Conservation (phyloP, 805 yeast genomes). For the Yarrowia bubula region DNA sequence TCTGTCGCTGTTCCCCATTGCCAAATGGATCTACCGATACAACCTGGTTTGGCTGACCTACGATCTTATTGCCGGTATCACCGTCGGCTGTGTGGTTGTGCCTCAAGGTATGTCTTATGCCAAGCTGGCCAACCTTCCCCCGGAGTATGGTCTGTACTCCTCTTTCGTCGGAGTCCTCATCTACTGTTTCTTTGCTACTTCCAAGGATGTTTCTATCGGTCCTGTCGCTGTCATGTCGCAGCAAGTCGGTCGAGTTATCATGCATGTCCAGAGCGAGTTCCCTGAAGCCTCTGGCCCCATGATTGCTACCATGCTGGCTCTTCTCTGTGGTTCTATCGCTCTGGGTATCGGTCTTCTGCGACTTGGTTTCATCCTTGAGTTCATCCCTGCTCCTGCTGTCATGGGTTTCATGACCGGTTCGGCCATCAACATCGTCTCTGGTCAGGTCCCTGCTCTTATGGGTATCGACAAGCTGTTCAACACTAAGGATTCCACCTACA, state of each 20-base stretch:
- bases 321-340: conserved; percentile 83
- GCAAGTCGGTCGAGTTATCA: conserved; percentile 76
- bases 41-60: conserved; percentile 74
- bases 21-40: conserved; percentile 82
- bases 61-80: conserved; percentile 86
- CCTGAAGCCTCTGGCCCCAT: conserved; percentile 53
- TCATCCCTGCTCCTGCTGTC: conserved; percentile 87
- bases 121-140: conserved; percentile 70
- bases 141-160: conserved; percentile 87
- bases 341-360: conserved; percentile 78
- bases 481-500: conserved; percentile 69
- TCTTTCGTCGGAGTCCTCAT: conserved; percentile 87
- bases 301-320: conserved; percentile 76
- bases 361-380: conserved; percentile 83
- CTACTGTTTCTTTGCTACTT: conserved; percentile 88
- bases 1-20: conserved; percentile 70
- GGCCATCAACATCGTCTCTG: conserved; percentile 74
- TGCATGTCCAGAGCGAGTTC: conserved; percentile 55
- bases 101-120: conserved; percentile 98
- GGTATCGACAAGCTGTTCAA: conserved; percentile 65
- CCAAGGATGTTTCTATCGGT: conserved; percentile 93
- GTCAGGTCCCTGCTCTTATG: conserved; percentile 85
- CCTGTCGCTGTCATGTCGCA: conserved; percentile 96
- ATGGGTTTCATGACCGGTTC: conserved; percentile 95
- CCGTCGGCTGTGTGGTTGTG: conserved; percentile 89